Percentiles rank a stretch among this genome's conserved stretches.
These are phyloP conservation scores for Globisporangium orthogonon DNA, from an alignment of 352 stramenopile species.

Conservation along the genomic window DNA sequence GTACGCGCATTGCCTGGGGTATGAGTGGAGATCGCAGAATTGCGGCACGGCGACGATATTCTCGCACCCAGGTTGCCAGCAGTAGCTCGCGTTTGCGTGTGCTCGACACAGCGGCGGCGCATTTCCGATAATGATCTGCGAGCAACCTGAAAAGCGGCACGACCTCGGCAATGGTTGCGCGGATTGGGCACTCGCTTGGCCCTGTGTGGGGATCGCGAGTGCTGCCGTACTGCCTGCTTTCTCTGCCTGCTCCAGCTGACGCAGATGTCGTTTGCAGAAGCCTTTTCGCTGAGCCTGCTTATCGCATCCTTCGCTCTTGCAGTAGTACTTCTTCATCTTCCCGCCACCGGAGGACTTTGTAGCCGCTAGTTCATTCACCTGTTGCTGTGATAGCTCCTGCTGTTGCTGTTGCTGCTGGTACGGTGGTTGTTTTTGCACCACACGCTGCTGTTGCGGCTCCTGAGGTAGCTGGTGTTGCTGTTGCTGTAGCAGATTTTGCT, in stretches of 20 bases:
- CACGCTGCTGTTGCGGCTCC: not conserved
- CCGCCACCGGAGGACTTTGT: no score
- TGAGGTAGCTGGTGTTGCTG: slow-evolving; percentile 7
- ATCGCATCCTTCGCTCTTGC: slow-evolving; percentile 46
- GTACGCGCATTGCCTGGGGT: slow-evolving; percentile 45
- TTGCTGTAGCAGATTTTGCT: slow-evolving; percentile 12
- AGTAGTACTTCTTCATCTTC: slow-evolving; percentile 62
- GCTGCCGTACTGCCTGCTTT: not conserved
- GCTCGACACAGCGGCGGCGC: slow-evolving; percentile 31
- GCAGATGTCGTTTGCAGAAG: slow-evolving; percentile 62
- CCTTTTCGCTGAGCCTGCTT: slow-evolving; percentile 60
- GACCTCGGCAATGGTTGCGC: slow-evolving; percentile 5
- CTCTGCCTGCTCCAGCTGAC: slow-evolving; percentile 24
- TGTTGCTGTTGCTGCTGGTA: not conserved
- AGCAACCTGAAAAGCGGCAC: slow-evolving; percentile 43
- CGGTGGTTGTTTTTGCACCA: not conserved
- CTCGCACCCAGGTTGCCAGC: slow-evolving; percentile 53
- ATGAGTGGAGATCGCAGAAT: slow-evolving; percentile 56
- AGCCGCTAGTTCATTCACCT: not conserved
- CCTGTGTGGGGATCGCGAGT: not conserved
- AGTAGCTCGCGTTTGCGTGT: slow-evolving; percentile 49
- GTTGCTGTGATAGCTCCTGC: not conserved
- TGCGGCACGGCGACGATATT: slow-evolving; percentile 41
- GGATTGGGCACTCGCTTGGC: slow-evolving; percentile 2
- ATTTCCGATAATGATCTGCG: slow-evolving; percentile 18